phyloP scores from a whole-genome alignment of 208 protist species.

The Acanthamoeba castellanii region DNA sequence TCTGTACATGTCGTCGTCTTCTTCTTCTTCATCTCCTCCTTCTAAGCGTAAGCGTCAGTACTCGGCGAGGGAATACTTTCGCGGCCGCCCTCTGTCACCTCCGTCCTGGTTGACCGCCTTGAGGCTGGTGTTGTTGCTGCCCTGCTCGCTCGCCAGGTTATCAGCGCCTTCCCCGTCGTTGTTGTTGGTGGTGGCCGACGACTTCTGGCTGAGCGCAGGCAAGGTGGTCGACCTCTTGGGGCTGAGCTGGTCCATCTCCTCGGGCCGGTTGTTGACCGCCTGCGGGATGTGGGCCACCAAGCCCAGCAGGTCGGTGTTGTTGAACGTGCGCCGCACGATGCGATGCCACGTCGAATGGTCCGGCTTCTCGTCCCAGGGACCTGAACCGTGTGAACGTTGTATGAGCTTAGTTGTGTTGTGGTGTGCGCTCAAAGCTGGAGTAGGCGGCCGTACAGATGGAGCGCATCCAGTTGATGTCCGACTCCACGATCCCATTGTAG shows the following conservation, averaged over 20 bases:
- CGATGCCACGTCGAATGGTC: background rate
- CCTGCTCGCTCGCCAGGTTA: background rate
- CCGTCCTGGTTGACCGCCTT: background rate
- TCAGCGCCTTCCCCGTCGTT: background rate
- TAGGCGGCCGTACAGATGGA: conserved; percentile 30
- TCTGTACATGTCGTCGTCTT: no score
- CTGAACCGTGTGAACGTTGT: background rate
- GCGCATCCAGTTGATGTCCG: conserved; percentile 71
- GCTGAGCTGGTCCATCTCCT: conserved; percentile 11
- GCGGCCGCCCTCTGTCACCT: background rate
- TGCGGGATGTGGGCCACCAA: conserved; percentile 12
- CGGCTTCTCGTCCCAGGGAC: conserved; percentile 6
- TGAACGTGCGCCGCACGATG: background rate
- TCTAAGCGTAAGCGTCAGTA: no score
- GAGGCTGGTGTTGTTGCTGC: background rate
- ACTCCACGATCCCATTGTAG: conserved; percentile 15
- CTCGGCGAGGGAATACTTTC: conserved; percentile 6
- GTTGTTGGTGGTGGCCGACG: background rate
- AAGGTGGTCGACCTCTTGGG: background rate
- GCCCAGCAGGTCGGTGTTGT: conserved; percentile 23
- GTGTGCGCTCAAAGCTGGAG: background rate
- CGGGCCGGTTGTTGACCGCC: conserved; percentile 3
- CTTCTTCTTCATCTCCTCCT: no score
- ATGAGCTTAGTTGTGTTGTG: background rate
- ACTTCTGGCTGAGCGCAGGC: no score